Base-by-base conservation (phyloP, 257 asterid species). In the Petunia axillaris region DNA sequence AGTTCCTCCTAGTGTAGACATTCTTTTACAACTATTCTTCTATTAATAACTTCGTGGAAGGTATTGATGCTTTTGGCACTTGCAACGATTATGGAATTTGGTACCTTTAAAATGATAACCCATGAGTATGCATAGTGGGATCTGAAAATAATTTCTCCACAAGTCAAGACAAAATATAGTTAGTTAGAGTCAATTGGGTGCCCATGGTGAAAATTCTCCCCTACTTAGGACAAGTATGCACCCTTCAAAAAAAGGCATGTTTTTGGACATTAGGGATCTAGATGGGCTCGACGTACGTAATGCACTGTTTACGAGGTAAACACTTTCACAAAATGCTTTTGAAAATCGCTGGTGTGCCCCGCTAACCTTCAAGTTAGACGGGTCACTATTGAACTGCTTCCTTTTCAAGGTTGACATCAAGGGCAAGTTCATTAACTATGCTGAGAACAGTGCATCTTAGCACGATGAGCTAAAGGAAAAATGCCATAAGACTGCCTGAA, bases 1-100 rank as follows among this genome's bases (percentile, higher is more conserved):
- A 46, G 57, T 35, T 71, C 35, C 50, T 35, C 35, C 77, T 48
- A 71, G 77, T 71, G 60, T 60, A 48, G 44, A 48, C 44, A 71
- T 35, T 48, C 77, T 43, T 48, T 71, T 37, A 71, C 77, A 71
- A 11, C 77, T 71, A 35, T 37, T 71, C 77, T 48, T 71, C 5
- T 48, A 48, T 48, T 11, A 71, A 25, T 8, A 50, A 13, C 60
- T 48, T 71, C 77, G 60, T 48, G 25, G 44, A 48, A 71, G 13
- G 41, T 25, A 16, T 16, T 46, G 76, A 46, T 70, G 25, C 25
- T 25, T 25, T 25, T 25, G 41, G 13, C 76, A 70, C 58, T 16
- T 8, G 16, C 1, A 46, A 70, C 16, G 76, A 70, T 58, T 58
- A 70, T 25, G 58, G 41, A 70, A 11, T 39, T 65, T 39, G 73